Evolutionary conservation across 768 basidiomycete genomes (phyloP).

Genomic region (Leccinum obscurum): DNA sequence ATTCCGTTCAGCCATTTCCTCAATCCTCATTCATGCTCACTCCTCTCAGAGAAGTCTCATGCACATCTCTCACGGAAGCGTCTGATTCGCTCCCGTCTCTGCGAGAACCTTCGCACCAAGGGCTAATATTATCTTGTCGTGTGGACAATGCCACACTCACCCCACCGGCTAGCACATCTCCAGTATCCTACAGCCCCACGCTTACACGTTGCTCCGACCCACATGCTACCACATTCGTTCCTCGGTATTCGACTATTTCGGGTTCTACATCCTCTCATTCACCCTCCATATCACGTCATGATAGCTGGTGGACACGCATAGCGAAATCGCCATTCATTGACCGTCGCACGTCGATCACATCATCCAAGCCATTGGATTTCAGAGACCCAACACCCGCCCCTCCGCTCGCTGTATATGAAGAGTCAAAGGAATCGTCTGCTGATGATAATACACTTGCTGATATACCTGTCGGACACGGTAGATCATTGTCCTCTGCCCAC

Average conservation of each 20-base stretch:
- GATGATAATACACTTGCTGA: slow-evolving; percentile 13
- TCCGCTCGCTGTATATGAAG: slow-evolving; percentile 57
- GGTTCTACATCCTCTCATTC: slow-evolving; percentile 41
- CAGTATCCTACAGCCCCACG: slow-evolving; percentile 24
- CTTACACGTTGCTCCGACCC: slow-evolving; percentile 28
- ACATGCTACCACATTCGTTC: slow-evolving; percentile 30
- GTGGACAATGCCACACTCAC: slow-evolving; percentile 25
- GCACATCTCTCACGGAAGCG: slow-evolving; percentile 11
- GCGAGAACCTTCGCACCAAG: slow-evolving; percentile 25
- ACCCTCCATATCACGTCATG: slow-evolving; percentile 59
- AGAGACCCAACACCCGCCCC: slow-evolving; percentile 83
- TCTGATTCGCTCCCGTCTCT: slow-evolving; percentile 28
- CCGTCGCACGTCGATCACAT: slow-evolving; percentile 46
- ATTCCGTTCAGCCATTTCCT: slow-evolving; percentile 17
- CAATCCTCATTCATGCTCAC: slow-evolving; percentile 30
- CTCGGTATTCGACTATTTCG: slow-evolving; percentile 43
- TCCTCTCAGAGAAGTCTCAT: slow-evolving; percentile 33
- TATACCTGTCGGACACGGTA: slow-evolving; percentile 28
- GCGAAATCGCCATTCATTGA: slow-evolving; percentile 66
- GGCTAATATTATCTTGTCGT: slow-evolving; percentile 26
- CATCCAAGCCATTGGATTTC: slow-evolving; percentile 48
- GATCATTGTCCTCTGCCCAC: slow-evolving; percentile 47
- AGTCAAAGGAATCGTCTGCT: slow-evolving; percentile 30
- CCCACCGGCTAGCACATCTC: slow-evolving; percentile 13
- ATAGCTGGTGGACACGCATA: slow-evolving; percentile 81